phyloP scores from a whole-genome alignment of 768 basidiomycete genomes.

The Chalciporus pseudorubinellus region DNA sequence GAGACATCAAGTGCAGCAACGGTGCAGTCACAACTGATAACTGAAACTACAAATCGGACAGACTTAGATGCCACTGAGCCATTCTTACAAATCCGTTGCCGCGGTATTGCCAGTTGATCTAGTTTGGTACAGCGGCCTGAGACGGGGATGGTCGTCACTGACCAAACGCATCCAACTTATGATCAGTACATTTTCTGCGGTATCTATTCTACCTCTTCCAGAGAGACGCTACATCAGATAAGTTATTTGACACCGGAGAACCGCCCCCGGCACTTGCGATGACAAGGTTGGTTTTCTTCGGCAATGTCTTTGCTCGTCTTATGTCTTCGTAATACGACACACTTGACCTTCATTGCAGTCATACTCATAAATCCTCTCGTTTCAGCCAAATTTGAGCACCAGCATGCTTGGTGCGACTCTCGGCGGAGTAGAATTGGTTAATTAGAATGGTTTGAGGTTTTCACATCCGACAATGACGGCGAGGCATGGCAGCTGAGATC shows the following conservation, averaged over 20 bases:
- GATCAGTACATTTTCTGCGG: slow-evolving; percentile 92
- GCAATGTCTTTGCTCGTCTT: slow-evolving; percentile 76
- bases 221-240: slow-evolving; percentile 67
- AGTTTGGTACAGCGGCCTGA: no score
- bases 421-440: slow-evolving; percentile 89
- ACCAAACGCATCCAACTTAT: no score
- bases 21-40: no score
- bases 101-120: no score
- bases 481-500: no score
- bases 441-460: no score
- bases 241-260: slow-evolving; percentile 2
- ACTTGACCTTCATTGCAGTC: slow-evolving; percentile 55
- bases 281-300: slow-evolving; percentile 84
- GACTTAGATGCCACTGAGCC: no score
- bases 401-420: slow-evolving; percentile 83
- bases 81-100: no score
- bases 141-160: no score
- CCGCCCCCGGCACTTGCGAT: slow-evolving; percentile 57
- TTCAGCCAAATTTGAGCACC: slow-evolving; percentile 98
- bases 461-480: no score
- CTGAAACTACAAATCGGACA: no score
- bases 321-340: slow-evolving; percentile 54
- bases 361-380: slow-evolving; percentile 80
- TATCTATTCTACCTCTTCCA: slow-evolving; percentile 94
- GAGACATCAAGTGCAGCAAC: no score